These are phyloP conservation scores for Penicillium sp. DNA, from an alignment of 2,329 filamentous ascomycete genomes.

Conservation along the genomic window DNA sequence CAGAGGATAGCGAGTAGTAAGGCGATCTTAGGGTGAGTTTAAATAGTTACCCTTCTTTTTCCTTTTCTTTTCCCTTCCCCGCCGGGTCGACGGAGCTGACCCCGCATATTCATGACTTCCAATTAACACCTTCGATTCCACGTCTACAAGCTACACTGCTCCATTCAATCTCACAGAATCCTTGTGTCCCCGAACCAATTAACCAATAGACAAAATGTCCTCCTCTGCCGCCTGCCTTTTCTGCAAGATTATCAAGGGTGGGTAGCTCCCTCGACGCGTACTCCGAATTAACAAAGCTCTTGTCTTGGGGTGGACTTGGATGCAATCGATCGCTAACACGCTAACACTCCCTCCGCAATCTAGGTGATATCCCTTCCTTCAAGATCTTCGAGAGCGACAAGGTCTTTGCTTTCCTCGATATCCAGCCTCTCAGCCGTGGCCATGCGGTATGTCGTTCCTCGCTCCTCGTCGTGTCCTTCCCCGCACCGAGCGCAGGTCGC, in stretches of 20 bases:
- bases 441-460: conserved; percentile 72
- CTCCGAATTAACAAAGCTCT: not conserved
- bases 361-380: conserved; percentile 93
- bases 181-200: not conserved
- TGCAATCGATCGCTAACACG: conserved; percentile 12
- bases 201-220: conserved; percentile 32
- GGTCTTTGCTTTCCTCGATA: conserved; percentile 94
- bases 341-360: conserved; percentile 13
- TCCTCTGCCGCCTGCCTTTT: conserved; percentile 78
- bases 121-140: not conserved
- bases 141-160: conserved; percentile 4
- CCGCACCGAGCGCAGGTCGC: conserved; percentile 24
- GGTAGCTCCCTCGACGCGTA: conserved; percentile 10
- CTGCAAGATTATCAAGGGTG: conserved; percentile 97
- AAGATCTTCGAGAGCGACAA: conserved; percentile 96
- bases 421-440: conserved; percentile 84
- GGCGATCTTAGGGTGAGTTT: no score
- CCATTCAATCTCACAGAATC: not conserved
- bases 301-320: not conserved
- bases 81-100: conserved; percentile 14
- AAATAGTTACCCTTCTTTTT: no score
- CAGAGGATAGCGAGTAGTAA: no score
- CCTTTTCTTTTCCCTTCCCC: conserved; percentile 11
- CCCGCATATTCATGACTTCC: conserved; percentile 28
- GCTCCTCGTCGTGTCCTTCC: conserved; percentile 18